Percentiles rank a stretch among this genome's conserved stretches.
phyloP scores from a whole-genome alignment of 225 moss, liverwort and hornwort genomes.

The Asterella californica region DNA sequence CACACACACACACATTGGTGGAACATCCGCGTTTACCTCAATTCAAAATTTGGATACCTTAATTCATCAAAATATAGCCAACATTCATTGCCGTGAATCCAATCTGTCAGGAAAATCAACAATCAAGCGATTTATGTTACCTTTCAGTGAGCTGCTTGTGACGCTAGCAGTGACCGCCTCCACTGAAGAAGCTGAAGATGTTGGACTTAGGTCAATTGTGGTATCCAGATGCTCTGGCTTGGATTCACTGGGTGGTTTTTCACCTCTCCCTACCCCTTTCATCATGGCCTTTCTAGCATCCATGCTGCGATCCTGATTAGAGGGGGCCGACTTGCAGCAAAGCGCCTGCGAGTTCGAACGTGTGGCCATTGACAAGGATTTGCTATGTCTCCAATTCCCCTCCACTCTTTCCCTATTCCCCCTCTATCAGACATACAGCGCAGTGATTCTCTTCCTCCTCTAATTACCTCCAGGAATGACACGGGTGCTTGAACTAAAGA shows the following conservation, averaged over 20 bases:
- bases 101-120: not conserved
- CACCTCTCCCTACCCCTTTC: constrained; percentile 1
- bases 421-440: constrained; percentile 98
- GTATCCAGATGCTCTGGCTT: constrained; percentile 20
- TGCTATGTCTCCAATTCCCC: constrained; percentile 66
- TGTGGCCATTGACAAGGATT: constrained; percentile 99
- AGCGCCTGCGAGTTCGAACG: constrained; percentile 92
- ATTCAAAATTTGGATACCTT: not conserved
- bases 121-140: constrained; percentile 8
- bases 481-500: not conserved
- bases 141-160: constrained; percentile 34
- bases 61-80: not conserved
- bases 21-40: not conserved
- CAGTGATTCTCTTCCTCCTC: constrained; percentile 47
- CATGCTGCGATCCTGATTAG: constrained; percentile 52
- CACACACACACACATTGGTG: not conserved
- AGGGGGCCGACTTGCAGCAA: constrained; percentile 96
- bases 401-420: constrained; percentile 77
- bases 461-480: constrained; percentile 9
- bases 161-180: constrained; percentile 36
- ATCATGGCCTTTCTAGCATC: constrained; percentile 15
- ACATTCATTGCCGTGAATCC: not conserved
- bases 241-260: not conserved
- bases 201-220: constrained; percentile 29
- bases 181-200: constrained; percentile 28